A percentile compares a stretch with the other conserved stretches of the same genome.
phyloP scores from a whole-genome alignment of 768 basidiomycete genomes.

The Filobasidium floriforme region DNA sequence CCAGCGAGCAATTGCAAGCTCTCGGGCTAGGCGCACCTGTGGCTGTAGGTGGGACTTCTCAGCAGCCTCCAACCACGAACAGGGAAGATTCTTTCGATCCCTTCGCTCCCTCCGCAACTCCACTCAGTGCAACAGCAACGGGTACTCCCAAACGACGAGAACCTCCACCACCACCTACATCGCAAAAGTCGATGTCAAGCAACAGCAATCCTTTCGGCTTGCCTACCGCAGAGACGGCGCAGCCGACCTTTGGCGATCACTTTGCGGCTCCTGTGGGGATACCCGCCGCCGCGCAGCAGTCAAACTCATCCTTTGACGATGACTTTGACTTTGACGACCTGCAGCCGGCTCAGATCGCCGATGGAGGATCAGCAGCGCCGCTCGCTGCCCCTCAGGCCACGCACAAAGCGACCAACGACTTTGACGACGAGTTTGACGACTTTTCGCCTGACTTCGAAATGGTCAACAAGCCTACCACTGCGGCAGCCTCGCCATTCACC shows the following conservation, averaged over 20 bases:
- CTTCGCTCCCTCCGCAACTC: not conserved
- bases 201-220: constrained; percentile 22
- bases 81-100: not conserved
- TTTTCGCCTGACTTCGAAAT: constrained; percentile 44
- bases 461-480: constrained; percentile 19
- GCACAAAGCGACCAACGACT: constrained; percentile 19
- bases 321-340: constrained; percentile 41
- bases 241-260: not conserved
- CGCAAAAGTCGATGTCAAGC: constrained; percentile 3
- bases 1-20: not conserved
- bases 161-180: constrained; percentile 25
- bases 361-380: constrained; percentile 6
- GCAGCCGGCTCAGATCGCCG: constrained; percentile 35
- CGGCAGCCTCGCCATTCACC: not conserved
- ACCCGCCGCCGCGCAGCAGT: constrained; percentile 31
- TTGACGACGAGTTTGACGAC: constrained; percentile 46
- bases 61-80: not conserved
- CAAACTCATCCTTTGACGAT: constrained; percentile 35
- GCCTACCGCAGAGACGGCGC: constrained; percentile 22
- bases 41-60: not conserved
- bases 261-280: not conserved
- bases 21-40: constrained; percentile 18
- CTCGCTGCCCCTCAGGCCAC: constrained; percentile 1
- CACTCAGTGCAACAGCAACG: not conserved
- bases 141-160: not conserved